Evolutionary conservation across 2,329 filamentous ascomycete genomes (phyloP).

Genomic region (Fusarium sp.): DNA sequence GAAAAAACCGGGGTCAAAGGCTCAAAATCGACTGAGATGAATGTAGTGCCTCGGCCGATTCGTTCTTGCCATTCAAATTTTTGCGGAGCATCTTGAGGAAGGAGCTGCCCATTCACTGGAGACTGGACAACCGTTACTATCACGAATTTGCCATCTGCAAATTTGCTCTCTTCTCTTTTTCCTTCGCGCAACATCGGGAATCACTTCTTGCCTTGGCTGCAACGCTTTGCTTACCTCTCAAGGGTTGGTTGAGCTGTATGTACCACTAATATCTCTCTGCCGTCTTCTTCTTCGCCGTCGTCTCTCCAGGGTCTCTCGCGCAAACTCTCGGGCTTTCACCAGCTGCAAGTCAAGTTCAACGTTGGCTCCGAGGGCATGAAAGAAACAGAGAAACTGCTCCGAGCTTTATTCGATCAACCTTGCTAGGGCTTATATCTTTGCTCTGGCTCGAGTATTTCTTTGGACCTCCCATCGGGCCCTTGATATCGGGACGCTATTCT

Average conservation of each 20-base stretch:
- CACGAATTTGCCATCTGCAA: slow-evolving; percentile 34
- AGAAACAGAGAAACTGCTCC: slow-evolving; percentile 1
- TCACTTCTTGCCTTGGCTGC: background rate
- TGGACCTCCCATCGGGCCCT: slow-evolving; percentile 6
- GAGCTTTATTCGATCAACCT: slow-evolving; percentile 1
- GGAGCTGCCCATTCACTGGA: slow-evolving; percentile 8
- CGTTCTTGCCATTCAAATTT: slow-evolving; percentile 28
- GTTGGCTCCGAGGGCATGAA: background rate
- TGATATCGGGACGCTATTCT: slow-evolving; percentile 19
- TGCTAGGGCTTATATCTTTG: slow-evolving; percentile 11
- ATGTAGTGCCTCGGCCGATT: slow-evolving; percentile 24
- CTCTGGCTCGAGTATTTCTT: background rate
- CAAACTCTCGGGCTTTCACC: slow-evolving; percentile 1
- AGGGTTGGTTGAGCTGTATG: slow-evolving; percentile 14
- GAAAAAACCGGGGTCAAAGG: slow-evolving; percentile 23
- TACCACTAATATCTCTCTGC: slow-evolving; percentile 6
- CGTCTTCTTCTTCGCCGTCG: background rate
- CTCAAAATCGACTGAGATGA: slow-evolving; percentile 17
- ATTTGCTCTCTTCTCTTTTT: slow-evolving; percentile 22
- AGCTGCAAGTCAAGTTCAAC: background rate
- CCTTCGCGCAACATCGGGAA: slow-evolving; percentile 11
- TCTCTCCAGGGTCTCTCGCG: background rate
- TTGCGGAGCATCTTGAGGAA: slow-evolving; percentile 21
- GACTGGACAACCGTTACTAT: background rate
- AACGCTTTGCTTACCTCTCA: slow-evolving; percentile 10